Evolutionary conservation across 2,329 filamentous ascomycete species (phyloP).

Genomic region (Pseudophaeomoniella oleicola): DNA sequence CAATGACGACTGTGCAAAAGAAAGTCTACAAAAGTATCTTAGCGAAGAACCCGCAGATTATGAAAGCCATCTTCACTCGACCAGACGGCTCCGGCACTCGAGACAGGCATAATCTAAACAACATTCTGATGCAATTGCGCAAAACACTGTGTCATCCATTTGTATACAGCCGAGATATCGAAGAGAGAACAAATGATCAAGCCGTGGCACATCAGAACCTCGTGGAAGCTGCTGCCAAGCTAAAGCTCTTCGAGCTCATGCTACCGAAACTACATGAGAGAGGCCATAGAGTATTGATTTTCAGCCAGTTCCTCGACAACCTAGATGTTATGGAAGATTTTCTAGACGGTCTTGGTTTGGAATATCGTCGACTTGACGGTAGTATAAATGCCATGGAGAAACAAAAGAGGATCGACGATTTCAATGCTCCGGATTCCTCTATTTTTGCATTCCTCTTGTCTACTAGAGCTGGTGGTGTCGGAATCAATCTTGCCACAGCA

Average conservation of each 20-base stretch:
- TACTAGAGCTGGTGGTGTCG: slow-evolving; percentile 87
- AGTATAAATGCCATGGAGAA: slow-evolving; percentile 67
- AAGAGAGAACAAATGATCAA: slow-evolving; percentile 55
- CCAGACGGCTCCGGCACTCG: slow-evolving; percentile 45
- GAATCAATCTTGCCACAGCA: slow-evolving; percentile 91
- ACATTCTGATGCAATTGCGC: slow-evolving; percentile 86
- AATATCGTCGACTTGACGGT: slow-evolving; percentile 76
- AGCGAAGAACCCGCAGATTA: slow-evolving; percentile 75
- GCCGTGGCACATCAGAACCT: slow-evolving; percentile 61
- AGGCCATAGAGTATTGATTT: slow-evolving; percentile 83
- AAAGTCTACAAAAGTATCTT: slow-evolving; percentile 90
- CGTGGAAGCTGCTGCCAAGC: slow-evolving; percentile 80
- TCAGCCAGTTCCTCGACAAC: slow-evolving; percentile 85
- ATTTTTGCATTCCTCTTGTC: slow-evolving; percentile 87
- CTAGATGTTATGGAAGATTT: slow-evolving; percentile 90
- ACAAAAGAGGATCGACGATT: slow-evolving; percentile 86
- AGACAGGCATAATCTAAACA: slow-evolving; percentile 73
- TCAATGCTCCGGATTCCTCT: slow-evolving; percentile 69
- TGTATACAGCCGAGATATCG: slow-evolving; percentile 78
- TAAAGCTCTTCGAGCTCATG: slow-evolving; percentile 70
- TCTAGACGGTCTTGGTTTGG: slow-evolving; percentile 56
- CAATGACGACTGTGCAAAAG: slow-evolving; percentile 87
- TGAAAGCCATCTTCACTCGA: slow-evolving; percentile 66
- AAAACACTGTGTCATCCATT: slow-evolving; percentile 96
- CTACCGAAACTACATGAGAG: slow-evolving; percentile 73